Evolutionary conservation across 345 rosid genomes (phyloP), one percentile per base, ranked within the genome.

Genomic region (Mangifera indica): DNA sequence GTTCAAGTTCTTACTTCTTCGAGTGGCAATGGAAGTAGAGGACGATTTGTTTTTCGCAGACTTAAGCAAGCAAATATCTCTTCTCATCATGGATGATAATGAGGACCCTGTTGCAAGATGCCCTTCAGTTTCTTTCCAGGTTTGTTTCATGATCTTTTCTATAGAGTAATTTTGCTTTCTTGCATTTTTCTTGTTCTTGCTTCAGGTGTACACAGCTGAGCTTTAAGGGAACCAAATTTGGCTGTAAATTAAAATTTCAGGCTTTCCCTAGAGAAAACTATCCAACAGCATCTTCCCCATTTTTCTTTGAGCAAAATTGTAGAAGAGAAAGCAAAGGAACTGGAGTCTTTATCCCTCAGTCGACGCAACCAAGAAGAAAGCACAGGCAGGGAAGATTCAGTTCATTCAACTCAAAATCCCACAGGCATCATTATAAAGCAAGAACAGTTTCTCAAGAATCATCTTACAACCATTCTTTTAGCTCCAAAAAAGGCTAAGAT

Each of bases 61-160:
- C 83, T 81, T 94, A 44, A 92, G 93, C 90, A 90, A 79, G 87
- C 97, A 81, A 75, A 90, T 94, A 74, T 90, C 97, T 76, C 95
- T 94, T 67, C 92, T 94, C 21, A 92, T 94, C 81, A 92, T 86
- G 95, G 98, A 93, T 42, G 98, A 93, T 69, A 93, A 93, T 60
- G 88, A 88, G 34, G 85, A 78, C 74, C 82, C 89, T 49, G 82
- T 84, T 72, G 75, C 85, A 49, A 72, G 64, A 76, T 76, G 75
- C 10, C 82, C 95, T 60, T 77, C 98, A 59, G 84, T 86, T 80
- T 80, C 93, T 64, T 83, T 81, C 60, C 93, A 92, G 97, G 98
- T 89, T 76, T 32, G 48, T 75, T 29, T 60, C 64, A 55, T 12
- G 5, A 21, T 42, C 51, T 54, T 44, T 54, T n/a, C 44, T 37